Evolutionary conservation across 2,329 filamentous ascomycete species (phyloP).

Genomic region (Onygenales sp.): DNA sequence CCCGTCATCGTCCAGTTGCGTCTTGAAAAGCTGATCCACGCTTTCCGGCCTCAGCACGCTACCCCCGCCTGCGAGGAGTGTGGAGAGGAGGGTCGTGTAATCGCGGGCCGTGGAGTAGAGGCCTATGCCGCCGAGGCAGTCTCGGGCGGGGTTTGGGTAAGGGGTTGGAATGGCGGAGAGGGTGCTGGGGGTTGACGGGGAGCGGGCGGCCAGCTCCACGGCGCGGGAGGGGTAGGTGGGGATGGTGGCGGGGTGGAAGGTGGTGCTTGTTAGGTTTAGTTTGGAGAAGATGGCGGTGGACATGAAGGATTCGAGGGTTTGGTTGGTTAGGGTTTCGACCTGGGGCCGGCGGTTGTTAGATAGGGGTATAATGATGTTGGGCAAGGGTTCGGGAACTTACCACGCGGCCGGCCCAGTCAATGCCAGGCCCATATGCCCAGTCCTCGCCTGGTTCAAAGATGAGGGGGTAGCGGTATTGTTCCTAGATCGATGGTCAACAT

Average conservation of each 20-base stretch:
- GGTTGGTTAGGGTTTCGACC: conserved; percentile 37
- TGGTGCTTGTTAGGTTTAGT: conserved; percentile 28
- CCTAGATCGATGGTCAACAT: not conserved
- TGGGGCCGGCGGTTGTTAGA: not conserved
- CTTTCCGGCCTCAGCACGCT: conserved; percentile 1
- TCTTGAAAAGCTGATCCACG: conserved; percentile 1
- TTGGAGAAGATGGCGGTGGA: conserved; percentile 35
- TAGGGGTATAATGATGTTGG: not conserved
- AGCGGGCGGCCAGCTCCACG: conserved; percentile 5
- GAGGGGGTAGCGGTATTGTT: conserved; percentile 25
- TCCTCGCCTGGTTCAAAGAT: conserved; percentile 40
- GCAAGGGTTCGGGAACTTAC: conserved; percentile 5
- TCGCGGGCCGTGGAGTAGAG: conserved; percentile 15
- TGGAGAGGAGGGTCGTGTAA: conserved; percentile 12
- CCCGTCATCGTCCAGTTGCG: conserved; percentile 1
- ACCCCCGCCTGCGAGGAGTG: conserved; percentile 9
- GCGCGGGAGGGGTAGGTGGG: not conserved
- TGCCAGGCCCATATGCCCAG: conserved; percentile 40
- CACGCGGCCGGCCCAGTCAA: conserved; percentile 45
- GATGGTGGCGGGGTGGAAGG: conserved; percentile 9
- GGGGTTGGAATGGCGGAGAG: conserved; percentile 4
- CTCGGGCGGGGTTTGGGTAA: conserved; percentile 1
- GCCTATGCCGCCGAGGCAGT: conserved; percentile 14
- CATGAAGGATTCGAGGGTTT: conserved; percentile 36
- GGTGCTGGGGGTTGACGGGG: conserved; percentile 5